Conservation (phyloP, 176 grass and related monocot genomes). For the Hsuehochloa calcarea region DNA sequence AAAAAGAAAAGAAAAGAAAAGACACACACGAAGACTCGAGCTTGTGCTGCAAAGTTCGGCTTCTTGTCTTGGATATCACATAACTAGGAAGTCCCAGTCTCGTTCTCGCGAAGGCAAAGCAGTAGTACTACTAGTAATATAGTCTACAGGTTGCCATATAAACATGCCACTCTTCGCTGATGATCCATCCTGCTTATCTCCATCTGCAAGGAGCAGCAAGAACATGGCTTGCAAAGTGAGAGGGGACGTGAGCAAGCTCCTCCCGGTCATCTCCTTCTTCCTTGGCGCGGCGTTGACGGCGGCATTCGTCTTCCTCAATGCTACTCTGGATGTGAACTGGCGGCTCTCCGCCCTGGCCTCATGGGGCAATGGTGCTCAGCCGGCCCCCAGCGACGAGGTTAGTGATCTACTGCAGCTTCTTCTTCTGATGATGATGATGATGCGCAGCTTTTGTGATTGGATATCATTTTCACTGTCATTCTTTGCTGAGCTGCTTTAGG, state of each 20-base stretch:
- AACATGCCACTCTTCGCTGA: constrained; percentile 33
- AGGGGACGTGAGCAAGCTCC: constrained; percentile 31
- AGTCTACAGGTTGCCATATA: background rate
- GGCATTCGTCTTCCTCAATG: constrained; percentile 32
- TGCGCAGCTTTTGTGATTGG: background rate
- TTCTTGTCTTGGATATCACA: background rate
- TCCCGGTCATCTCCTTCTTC: constrained; percentile 43
- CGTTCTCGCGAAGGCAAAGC: background rate
- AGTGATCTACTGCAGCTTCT: constrained; percentile 10
- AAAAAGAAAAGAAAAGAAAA: too few relatives aligned
- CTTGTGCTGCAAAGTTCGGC: too few relatives aligned
- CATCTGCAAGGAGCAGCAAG: constrained; percentile 7
- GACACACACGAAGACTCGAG: background rate
- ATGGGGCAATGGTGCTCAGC: constrained; percentile 25
- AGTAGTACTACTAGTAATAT: background rate
- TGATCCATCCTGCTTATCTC: background rate
- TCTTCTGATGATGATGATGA: background rate
- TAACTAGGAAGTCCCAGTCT: background rate
- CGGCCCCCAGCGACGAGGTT: constrained; percentile 16
- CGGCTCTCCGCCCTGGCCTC: constrained; percentile 24
- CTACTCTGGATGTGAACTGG: constrained; percentile 29
- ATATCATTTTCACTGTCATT: background rate
- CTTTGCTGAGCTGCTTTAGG: background rate
- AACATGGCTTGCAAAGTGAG: constrained; percentile 35
- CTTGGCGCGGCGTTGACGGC: constrained; percentile 32